phyloP scores from a whole-genome alignment of 176 grass and related monocot genomes.

The Ensete ventricosum region DNA sequence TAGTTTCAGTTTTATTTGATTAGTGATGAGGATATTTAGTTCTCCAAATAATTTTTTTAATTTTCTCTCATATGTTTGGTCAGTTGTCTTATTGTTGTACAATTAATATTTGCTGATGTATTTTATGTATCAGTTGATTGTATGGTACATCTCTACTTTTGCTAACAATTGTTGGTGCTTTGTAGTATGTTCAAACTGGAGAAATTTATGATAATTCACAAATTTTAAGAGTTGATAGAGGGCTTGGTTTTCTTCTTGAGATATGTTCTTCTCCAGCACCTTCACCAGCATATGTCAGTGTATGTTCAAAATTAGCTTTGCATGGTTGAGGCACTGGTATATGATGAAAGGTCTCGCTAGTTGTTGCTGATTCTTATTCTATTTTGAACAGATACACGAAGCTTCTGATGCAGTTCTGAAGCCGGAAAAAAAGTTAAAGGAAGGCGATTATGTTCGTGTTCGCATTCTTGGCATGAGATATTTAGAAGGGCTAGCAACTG shows the following conservation, averaged over 20 bases:
- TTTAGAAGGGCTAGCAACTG: slow-evolving; percentile 82
- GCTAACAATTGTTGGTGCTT: neutral
- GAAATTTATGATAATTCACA: slow-evolving; percentile 74
- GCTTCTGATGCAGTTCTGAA: slow-evolving; percentile 72
- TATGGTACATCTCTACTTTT: neutral
- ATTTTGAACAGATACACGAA: slow-evolving; percentile 53
- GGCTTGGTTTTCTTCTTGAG: slow-evolving; percentile 76
- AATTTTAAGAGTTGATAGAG: slow-evolving; percentile 78
- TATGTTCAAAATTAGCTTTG: slow-evolving; percentile 29
- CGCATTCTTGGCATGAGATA: slow-evolving; percentile 70
- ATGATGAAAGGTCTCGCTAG: neutral
- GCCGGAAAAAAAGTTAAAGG: slow-evolving; percentile 77
- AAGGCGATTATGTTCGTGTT: slow-evolving; percentile 59
- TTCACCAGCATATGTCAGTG: slow-evolving; percentile 74
- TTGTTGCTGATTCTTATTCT: neutral
- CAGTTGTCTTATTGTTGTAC: neutral
- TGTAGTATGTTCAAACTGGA: slow-evolving; percentile 71
- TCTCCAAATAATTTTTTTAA: neutral
- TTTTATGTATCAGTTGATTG: neutral
- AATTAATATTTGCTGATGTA: neutral
- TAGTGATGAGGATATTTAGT: neutral
- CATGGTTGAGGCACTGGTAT: neutral
- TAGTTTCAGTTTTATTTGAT: neutral
- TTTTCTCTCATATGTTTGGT: neutral
- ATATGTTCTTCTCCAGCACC: slow-evolving; percentile 61